phyloP scores from a whole-genome alignment of 305 asterid genomes.

The Lippia alba region DNA sequence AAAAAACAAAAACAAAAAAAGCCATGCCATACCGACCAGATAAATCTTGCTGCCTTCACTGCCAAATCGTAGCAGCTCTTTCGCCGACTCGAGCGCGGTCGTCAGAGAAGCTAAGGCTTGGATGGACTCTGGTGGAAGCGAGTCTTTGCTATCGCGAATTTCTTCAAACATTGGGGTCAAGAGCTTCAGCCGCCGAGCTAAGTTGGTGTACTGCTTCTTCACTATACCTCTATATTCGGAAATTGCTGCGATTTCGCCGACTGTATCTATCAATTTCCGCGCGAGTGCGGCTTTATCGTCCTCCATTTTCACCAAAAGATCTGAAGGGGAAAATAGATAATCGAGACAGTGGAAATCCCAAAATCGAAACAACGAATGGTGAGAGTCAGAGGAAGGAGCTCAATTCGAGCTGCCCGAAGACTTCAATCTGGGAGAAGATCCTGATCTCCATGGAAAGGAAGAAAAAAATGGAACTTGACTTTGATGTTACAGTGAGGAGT shows the following conservation, averaged over 20 bases:
- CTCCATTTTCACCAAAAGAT: slow-evolving; percentile 59
- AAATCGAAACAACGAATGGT: slow-evolving; percentile 6
- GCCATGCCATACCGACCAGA: slow-evolving; percentile 60
- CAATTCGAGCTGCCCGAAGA: slow-evolving; percentile 41
- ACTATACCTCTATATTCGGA: slow-evolving; percentile 66
- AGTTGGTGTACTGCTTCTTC: slow-evolving; percentile 82
- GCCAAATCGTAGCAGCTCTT: slow-evolving; percentile 78
- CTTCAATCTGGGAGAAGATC: slow-evolving; percentile 24
- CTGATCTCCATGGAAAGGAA: slow-evolving; percentile 38
- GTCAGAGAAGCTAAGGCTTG: slow-evolving; percentile 51
- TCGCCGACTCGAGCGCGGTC: slow-evolving; percentile 64
- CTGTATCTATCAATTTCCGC: slow-evolving; percentile 54
- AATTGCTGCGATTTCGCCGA: slow-evolving; percentile 69
- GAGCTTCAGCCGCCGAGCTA: slow-evolving; percentile 86
- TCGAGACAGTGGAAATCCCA: slow-evolving; percentile 13
- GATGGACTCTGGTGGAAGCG: slow-evolving; percentile 53
- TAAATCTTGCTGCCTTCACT: slow-evolving; percentile 86
- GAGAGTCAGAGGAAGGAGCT: slow-evolving; percentile 47
- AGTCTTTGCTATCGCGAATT: slow-evolving; percentile 70
- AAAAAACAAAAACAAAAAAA: not conserved
- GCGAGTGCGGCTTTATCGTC: slow-evolving; percentile 61
- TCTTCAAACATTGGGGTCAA: slow-evolving; percentile 93
- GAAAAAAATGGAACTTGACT: slow-evolving; percentile 15
- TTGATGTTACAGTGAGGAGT: slow-evolving; percentile 8
- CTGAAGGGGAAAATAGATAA: slow-evolving; percentile 34